These are phyloP conservation scores for Stagonosporopsis cucurbitacearum DNA, from an alignment of 2,329 filamentous ascomycete species.

Conservation along the genomic window DNA sequence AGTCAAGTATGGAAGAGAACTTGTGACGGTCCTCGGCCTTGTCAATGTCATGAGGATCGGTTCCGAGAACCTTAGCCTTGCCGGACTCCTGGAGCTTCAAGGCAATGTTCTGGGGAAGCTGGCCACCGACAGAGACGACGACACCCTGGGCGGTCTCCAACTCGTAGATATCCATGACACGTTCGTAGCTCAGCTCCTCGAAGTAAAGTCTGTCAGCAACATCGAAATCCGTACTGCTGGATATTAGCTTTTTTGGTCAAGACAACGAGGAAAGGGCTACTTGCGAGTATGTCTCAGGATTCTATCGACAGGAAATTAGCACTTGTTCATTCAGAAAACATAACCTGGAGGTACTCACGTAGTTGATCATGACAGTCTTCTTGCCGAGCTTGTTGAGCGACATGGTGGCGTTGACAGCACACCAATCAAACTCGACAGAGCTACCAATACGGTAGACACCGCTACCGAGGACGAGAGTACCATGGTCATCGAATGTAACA, in stretches of 20 bases:
- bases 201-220: conserved; percentile 93
- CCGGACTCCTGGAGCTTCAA: conserved; percentile 91
- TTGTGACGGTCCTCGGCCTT: conserved; percentile 98
- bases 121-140: conserved; percentile 93
- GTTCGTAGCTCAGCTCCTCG: conserved; percentile 94
- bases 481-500: conserved; percentile 91
- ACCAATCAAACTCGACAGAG: conserved; percentile 99
- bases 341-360: conserved; percentile 52
- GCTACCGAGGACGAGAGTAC: conserved; percentile 85
- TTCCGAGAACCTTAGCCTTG: conserved; percentile 88
- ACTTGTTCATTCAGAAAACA: neutral
- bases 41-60: conserved; percentile 92
- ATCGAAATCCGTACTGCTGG: conserved; percentile 79
- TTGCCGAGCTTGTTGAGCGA: conserved; percentile 85
- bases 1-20: conserved; percentile 96
- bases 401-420: conserved; percentile 86
- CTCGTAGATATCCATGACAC: conserved; percentile 99
- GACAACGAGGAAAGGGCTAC: neutral
- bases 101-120: conserved; percentile 97
- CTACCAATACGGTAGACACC: conserved; percentile 98
- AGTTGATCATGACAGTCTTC: conserved; percentile 97
- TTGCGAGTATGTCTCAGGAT: neutral
- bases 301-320: neutral
- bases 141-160: conserved; percentile 84
- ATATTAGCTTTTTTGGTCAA: too few relatives aligned